phyloP scores from a whole-genome alignment of 164 flowering plant species.

The Buxus sempervirens region DNA sequence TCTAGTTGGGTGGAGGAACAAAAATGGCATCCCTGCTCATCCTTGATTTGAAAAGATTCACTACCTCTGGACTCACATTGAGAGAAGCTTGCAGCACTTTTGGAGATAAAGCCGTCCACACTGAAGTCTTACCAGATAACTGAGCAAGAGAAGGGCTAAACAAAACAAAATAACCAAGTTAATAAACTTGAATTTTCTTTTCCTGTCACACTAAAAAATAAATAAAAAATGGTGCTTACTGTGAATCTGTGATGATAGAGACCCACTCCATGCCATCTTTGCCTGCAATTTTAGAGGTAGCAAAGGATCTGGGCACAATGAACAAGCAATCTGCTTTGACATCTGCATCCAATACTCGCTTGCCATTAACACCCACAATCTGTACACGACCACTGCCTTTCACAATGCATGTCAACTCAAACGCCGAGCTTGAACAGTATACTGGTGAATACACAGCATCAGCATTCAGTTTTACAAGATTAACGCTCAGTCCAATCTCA shows the following conservation, averaged over 20 bases:
- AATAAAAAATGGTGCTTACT: slow-evolving; percentile 28
- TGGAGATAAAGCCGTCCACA: slow-evolving; percentile 55
- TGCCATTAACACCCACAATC: slow-evolving; percentile 61
- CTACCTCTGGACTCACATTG: slow-evolving; percentile 37
- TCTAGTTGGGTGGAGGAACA: slow-evolving; percentile 43
- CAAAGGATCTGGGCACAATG: slow-evolving; percentile 58
- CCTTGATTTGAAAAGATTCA: slow-evolving; percentile 43
- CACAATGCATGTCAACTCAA: slow-evolving; percentile 58
- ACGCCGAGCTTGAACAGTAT: slow-evolving; percentile 53
- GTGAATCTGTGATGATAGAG: slow-evolving; percentile 54
- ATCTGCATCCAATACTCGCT: slow-evolving; percentile 42
- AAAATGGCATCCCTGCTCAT: slow-evolving; percentile 43
- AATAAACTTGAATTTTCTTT: neutral
- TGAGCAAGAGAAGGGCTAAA: slow-evolving; percentile 52
- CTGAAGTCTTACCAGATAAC: slow-evolving; percentile 44
- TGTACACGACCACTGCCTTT: slow-evolving; percentile 70
- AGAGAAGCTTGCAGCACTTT: slow-evolving; percentile 49
- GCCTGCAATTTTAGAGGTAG: slow-evolving; percentile 47
- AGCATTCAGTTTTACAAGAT: slow-evolving; percentile 53
- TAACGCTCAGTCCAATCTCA: slow-evolving; percentile 62
- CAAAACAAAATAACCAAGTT: neutral
- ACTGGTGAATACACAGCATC: slow-evolving; percentile 69
- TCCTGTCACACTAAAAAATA: too few relatives aligned
- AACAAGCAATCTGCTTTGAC: slow-evolving; percentile 49
- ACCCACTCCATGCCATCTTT: slow-evolving; percentile 59